Evolutionary conservation across 2,329 filamentous ascomycete species (phyloP), one percentile per base, ranked within the genome.

Genomic region (Chaetothyriales sp.): DNA sequence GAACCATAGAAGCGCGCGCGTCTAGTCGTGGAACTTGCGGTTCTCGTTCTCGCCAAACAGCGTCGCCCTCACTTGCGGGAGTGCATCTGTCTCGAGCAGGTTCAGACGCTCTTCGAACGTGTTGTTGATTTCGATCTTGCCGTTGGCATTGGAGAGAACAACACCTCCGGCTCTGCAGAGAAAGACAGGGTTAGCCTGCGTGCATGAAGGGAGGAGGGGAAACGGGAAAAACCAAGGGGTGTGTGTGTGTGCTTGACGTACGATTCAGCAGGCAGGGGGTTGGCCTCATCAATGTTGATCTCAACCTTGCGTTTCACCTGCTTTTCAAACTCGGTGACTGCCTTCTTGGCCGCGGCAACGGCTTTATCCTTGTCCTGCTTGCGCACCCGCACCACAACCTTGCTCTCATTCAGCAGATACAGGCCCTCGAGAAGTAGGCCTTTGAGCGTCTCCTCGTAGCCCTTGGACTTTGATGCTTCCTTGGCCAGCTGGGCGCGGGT

Each of bases 91-190:
- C 70, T 95, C 84, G 58, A 96, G 79, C 54, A 96, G 75, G 63
- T 78, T 79, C 68, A 98, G 75, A 59, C 92, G 82, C 66, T 94
- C 85, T 66, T 96, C 92, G 60, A 96, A 85, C 50, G 92, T 96
- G 75, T 98, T 96, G 78, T 95, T 89, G 69, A 98, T 90, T 63
- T 95, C 88, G 66, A 98, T 96, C 77, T 90, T 95, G 66, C 92
- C 92, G 58, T 76, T 76, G 59, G 84, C 83, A 57, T 89, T 87
- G 50, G 94, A 70, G 58, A 98, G 80, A 52, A 78, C 67, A 52
- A 94, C 76, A 62, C 92, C 92, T 54, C 92, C 92, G 53, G 88
- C 77, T 63, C 92, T 96, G 60, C 55, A 48, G 26, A 4, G 49
- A 48, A 53, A 46, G 36, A 32, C 28, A 39, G 32, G 20, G 61